Base-by-base conservation (phyloP, 306 rosid species). In the Cicer pinnatifidum region DNA sequence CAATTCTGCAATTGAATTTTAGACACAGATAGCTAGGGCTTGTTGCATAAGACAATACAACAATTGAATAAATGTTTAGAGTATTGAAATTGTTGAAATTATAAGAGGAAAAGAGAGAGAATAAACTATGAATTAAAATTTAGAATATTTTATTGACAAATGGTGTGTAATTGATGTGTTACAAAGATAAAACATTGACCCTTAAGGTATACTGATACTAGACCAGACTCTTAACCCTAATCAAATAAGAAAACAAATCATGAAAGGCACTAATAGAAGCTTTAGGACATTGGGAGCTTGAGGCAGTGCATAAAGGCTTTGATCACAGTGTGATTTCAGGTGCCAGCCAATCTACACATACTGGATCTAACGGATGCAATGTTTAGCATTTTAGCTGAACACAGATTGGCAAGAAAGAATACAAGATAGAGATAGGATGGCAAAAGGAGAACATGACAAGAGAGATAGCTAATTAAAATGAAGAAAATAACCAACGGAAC, bases 11-110 rank as follows among this genome's bases (percentile, higher is more conserved):
- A 9, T 15, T 17, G 60, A 59, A 44, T 37, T 66, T 13, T 51
- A 45, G 63, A 48, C 53, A 72, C 12, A 12, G 35, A 48, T 11
- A 60, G 82, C 66, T 66, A 63, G 46, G 39, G 51, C 45, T 8
- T 23, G 33, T 38, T 20, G 65, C 57, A 52, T 11, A 39, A 20
- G 52, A 39, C 37, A 15, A 17, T 67, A 51, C 45, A 17, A 43
- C 17, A 72, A 45, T 28, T 64, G 10, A 65, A 7, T 23, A 11
- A 33, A 44, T 64, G 19, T 63, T 7, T 12, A 33, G 51, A 71
- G 37, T 9, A 20, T 16, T 28, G 44, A 3, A 61, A 37, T 33
- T 37, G 12, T 8, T 38, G 3, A 61, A 16, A 64, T 41, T 16
- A 64, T 41, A 9, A 47, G 52, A 63, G 69, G 69, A 39, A 13